Evolutionary conservation across 257 asterid species (phyloP).

Genomic region (Linaria vulgaris): DNA sequence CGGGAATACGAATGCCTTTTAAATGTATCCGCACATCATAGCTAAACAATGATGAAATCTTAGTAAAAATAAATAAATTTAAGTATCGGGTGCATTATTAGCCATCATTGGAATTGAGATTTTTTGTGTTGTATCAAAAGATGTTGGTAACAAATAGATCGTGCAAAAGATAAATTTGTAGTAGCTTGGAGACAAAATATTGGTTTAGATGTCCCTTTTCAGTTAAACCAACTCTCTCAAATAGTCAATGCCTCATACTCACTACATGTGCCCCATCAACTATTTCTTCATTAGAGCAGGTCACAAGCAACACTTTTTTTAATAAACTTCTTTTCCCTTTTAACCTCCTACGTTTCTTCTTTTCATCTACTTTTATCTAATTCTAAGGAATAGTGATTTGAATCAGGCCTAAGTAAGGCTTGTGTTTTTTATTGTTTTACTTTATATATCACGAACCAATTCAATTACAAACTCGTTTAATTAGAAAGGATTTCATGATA

Average conservation of each 20-base stretch:
- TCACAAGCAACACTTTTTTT: conserved; percentile 3
- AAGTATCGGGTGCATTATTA: too few species aligned
- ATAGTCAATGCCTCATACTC: conserved; percentile 29
- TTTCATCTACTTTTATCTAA: background rate
- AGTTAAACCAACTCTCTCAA: conserved; percentile 24
- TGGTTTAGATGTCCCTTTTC: conserved; percentile 36
- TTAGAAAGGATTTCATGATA: too few species aligned
- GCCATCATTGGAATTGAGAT: background rate
- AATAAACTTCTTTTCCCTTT: background rate
- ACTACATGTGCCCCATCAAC: conserved; percentile 12
- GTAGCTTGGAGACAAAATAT: conserved; percentile 5
- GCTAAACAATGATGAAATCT: too few species aligned
- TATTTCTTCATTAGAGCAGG: conserved; percentile 27
- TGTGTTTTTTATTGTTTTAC: background rate
- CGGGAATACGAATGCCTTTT: too few species aligned
- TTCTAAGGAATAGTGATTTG: background rate
- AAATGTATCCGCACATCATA: too few species aligned
- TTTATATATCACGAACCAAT: background rate
- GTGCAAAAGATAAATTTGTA: conserved; percentile 4
- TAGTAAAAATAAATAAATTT: too few species aligned
- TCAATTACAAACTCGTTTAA: too few species aligned
- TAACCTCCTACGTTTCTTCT: background rate
- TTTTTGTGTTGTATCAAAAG: conserved; percentile 6
- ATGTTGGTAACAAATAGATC: background rate
- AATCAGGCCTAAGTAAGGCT: too few species aligned